Evolutionary conservation across 257 asterid genomes (phyloP).

Genomic region (Datura wrightii): DNA sequence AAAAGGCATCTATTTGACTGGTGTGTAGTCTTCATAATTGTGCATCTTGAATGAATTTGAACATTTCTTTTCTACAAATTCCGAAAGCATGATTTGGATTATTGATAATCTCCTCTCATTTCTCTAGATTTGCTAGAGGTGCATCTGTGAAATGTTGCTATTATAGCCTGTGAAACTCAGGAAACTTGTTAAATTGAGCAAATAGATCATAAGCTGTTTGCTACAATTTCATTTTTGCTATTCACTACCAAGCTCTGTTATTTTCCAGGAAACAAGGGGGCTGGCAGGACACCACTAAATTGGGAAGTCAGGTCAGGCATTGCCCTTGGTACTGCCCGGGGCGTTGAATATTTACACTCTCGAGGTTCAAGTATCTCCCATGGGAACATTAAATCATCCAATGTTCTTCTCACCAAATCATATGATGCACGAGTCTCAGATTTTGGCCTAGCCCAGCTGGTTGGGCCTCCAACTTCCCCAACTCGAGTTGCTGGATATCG

Average conservation of each 20-base stretch:
- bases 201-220: neutral
- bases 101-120: neutral
- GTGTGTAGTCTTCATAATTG: neutral
- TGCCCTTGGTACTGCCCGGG: constrained; percentile 56
- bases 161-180: neutral
- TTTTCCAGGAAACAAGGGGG: constrained; percentile 48
- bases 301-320: constrained; percentile 52
- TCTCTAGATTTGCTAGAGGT: neutral
- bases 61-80: neutral
- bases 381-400: constrained; percentile 57
- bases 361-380: constrained; percentile 47
- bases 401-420: constrained; percentile 50
- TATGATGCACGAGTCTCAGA: constrained; percentile 49
- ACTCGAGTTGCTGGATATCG: constrained; percentile 49
- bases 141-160: neutral
- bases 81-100: neutral
- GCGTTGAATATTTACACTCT: constrained; percentile 49
- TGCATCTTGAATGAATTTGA: neutral
- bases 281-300: constrained; percentile 47
- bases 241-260: neutral
- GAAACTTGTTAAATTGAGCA: neutral
- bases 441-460: constrained; percentile 50
- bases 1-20: neutral
- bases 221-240: neutral
- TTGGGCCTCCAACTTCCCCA: constrained; percentile 53